Conservation (phyloP, 805 yeast species). For the Metschnikowia lachancei region DNA sequence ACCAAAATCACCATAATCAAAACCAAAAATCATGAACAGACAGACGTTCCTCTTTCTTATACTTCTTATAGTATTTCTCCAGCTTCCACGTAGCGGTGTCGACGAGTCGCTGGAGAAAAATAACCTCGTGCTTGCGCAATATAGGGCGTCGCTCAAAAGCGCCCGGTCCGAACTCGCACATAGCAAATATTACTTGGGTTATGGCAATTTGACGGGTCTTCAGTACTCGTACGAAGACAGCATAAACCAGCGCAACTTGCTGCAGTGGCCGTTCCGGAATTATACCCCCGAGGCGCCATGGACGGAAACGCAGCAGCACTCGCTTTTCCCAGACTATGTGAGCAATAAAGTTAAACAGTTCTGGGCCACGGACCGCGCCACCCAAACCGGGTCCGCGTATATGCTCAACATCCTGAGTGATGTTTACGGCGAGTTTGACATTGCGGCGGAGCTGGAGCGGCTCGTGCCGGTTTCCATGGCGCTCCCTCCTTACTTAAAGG, state of each 20-base stretch:
- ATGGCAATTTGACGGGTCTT: constrained; percentile 74
- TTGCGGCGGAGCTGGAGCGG: constrained; percentile 15
- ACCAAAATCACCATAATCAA: too few species aligned
- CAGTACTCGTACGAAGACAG: constrained; percentile 62
- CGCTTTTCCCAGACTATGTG: constrained; percentile 60
- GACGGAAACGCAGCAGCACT: constrained; percentile 48
- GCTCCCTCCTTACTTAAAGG: constrained; percentile 32
- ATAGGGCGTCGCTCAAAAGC: constrained; percentile 24
- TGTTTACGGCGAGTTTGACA: constrained; percentile 41
- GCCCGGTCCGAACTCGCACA: constrained; percentile 29
- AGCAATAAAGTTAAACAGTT: constrained; percentile 46
- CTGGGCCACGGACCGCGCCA: constrained; percentile 44
- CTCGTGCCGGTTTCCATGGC: constrained; percentile 20
- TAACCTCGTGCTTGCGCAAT: constrained; percentile 25
- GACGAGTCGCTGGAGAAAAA: constrained; percentile 29
- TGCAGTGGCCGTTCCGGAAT: constrained; percentile 58
- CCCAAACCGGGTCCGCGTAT: constrained; percentile 23
- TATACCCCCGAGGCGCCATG: constrained; percentile 42
- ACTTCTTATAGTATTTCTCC: constrained; percentile 33
- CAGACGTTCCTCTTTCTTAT: constrained; percentile 34
- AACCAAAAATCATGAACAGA: constrained; percentile 23
- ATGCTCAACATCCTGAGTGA: constrained; percentile 49
- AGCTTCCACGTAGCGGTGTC: constrained; percentile 30
- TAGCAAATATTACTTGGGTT: constrained; percentile 50
- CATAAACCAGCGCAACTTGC: constrained; percentile 40